Evolutionary conservation across 176 grass and related monocot species (phyloP).

Genomic region (Carex kokanica): DNA sequence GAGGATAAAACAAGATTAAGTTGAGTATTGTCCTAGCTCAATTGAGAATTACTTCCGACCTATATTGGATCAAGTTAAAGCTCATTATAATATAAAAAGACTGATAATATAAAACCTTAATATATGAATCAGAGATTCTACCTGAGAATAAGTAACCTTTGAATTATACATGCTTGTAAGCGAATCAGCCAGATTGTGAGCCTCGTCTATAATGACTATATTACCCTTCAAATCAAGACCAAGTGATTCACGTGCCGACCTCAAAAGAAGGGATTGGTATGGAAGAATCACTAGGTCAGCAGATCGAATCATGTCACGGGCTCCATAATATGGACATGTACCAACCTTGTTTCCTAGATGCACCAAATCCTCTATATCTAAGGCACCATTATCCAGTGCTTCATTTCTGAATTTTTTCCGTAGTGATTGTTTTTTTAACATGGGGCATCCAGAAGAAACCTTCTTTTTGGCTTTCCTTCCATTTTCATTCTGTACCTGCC

Average conservation of each 20-base stretch:
- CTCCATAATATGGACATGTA: constrained; percentile 82
- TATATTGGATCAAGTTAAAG: constrained; percentile 2
- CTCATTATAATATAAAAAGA: neutral
- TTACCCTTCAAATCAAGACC: constrained; percentile 77
- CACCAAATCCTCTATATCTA: constrained; percentile 84
- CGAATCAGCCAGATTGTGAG: constrained; percentile 82
- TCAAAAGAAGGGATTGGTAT: constrained; percentile 77
- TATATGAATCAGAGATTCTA: constrained; percentile 11
- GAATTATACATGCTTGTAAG: constrained; percentile 89
- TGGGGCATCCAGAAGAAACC: constrained; percentile 65
- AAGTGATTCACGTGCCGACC: constrained; percentile 86
- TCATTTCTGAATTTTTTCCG: constrained; percentile 63
- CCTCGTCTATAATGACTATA: constrained; percentile 94
- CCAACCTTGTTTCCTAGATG: constrained; percentile 72
- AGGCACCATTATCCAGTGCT: constrained; percentile 47
- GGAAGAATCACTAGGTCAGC: constrained; percentile 84
- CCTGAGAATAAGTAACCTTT: constrained; percentile 69
- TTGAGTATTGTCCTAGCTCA: neutral
- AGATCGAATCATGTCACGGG: constrained; percentile 62
- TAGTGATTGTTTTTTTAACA: constrained; percentile 61
- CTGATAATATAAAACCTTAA: neutral
- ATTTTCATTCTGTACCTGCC: constrained; percentile 42
- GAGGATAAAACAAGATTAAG: neutral
- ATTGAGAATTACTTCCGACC: neutral
- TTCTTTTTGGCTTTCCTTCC: constrained; percentile 44